phyloP scores from a whole-genome alignment of 208 protist genomes.

The Leishmania gerbilli region DNA sequence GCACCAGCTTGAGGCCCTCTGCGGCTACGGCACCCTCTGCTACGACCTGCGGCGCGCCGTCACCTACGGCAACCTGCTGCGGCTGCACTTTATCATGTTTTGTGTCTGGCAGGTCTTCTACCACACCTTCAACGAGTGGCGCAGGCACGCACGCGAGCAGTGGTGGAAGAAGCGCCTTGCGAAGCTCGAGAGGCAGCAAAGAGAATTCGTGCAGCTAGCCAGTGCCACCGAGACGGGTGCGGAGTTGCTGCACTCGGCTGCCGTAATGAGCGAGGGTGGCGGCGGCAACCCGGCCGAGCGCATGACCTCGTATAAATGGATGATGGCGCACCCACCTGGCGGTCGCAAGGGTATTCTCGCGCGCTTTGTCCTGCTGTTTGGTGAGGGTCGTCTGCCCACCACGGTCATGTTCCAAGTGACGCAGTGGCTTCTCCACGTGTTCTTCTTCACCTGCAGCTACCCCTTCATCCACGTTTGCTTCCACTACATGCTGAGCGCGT shows the following conservation, averaged over 20 bases:
- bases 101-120: slow-evolving; percentile 66
- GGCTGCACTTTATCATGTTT: slow-evolving; percentile 69
- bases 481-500: slow-evolving; percentile 41
- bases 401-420: slow-evolving; percentile 53
- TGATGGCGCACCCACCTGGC: slow-evolving; percentile 66
- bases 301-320: slow-evolving; percentile 72
- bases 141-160: slow-evolving; percentile 30
- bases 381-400: slow-evolving; percentile 44
- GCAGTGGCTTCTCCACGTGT: slow-evolving; percentile 52
- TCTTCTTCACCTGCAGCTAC: slow-evolving; percentile 57
- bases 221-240: slow-evolving; percentile 36
- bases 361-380: slow-evolving; percentile 53
- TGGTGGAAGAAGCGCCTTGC: slow-evolving; percentile 26
- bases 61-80: slow-evolving; percentile 48
- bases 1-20: slow-evolving; percentile 41
- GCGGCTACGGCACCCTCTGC: slow-evolving; percentile 50
- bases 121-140: slow-evolving; percentile 55
- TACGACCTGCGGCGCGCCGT: slow-evolving; percentile 52
- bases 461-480: slow-evolving; percentile 49
- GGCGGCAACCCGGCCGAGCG: slow-evolving; percentile 41
- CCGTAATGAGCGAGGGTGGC: slow-evolving; percentile 35
- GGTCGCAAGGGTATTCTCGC: slow-evolving; percentile 55
- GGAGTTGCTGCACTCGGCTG: slow-evolving; percentile 33
- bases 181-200: slow-evolving; percentile 30
- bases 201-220: slow-evolving; percentile 45